Conservation (phyloP, 441 rosid genomes). For the Gossypium gossypioides region DNA sequence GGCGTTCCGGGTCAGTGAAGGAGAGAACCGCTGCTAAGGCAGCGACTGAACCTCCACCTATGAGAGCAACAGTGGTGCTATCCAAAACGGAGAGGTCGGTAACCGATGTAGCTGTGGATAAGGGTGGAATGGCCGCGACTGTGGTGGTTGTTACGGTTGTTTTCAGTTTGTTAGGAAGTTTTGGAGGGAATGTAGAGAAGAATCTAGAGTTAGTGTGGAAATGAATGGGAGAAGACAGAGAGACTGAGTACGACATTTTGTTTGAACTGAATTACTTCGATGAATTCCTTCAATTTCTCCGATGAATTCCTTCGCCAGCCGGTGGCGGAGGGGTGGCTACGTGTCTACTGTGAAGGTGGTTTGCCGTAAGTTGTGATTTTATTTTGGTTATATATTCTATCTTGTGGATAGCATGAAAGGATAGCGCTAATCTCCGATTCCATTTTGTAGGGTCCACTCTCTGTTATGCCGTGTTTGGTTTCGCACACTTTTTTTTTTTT, state of each 20-base stretch:
- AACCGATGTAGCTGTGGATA: conserved; percentile 33
- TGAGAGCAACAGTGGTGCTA: conserved; percentile 47
- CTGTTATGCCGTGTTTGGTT: neutral
- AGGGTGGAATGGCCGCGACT: conserved; percentile 28
- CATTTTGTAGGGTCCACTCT: conserved; percentile 23
- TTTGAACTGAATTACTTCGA: neutral
- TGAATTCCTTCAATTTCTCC: no score
- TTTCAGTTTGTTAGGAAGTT: conserved; percentile 14
- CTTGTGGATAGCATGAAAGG: conserved; percentile 20
- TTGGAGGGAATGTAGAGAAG: conserved; percentile 25
- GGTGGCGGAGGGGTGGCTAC: conserved; percentile 12
- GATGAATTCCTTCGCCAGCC: conserved; percentile 19
- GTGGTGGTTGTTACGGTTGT: conserved; percentile 22
- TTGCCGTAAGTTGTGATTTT: neutral
- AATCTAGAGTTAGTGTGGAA: conserved; percentile 22
- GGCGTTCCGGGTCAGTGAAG: conserved; percentile 64
- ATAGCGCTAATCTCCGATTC: conserved; percentile 7
- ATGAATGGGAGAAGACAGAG: conserved; percentile 32
- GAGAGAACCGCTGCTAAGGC: conserved; percentile 70
- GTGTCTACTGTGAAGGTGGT: neutral
- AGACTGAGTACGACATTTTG: conserved; percentile 49
- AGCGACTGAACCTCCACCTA: conserved; percentile 78
- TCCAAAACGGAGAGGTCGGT: conserved; percentile 38
- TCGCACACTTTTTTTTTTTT: neutral
- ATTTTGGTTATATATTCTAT: neutral